Evolutionary conservation across 768 basidiomycete species (phyloP).

Genomic region (Boletellus ananiceps): DNA sequence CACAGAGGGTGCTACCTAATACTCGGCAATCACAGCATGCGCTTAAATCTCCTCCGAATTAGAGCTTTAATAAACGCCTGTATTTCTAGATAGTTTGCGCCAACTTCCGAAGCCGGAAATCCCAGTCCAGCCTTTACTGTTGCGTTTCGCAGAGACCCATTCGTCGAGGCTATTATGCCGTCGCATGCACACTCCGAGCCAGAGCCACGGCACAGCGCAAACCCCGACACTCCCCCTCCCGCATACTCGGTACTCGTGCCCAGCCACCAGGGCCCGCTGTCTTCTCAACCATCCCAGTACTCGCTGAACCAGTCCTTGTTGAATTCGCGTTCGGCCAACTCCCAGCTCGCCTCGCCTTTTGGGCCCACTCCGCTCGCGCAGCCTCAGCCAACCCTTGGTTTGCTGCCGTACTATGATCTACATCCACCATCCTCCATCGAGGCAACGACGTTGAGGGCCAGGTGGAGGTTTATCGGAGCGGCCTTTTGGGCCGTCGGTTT

Average conservation of each 20-base stretch:
- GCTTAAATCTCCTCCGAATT: no score
- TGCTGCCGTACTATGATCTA: slow-evolving; percentile 42
- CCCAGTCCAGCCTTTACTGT: background rate
- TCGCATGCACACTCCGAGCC: slow-evolving; percentile 9
- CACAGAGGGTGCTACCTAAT: no score
- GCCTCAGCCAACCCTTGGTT: slow-evolving; percentile 31
- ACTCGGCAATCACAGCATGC: no score
- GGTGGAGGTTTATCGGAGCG: slow-evolving; percentile 42
- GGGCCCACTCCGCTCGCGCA: slow-evolving; percentile 42
- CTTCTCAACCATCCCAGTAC: slow-evolving; percentile 11
- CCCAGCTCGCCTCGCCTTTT: slow-evolving; percentile 19
- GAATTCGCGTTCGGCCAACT: slow-evolving; percentile 9
- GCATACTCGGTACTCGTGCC: slow-evolving; percentile 23
- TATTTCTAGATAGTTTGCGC: background rate
- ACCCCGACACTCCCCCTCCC: slow-evolving; percentile 29
- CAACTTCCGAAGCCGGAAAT: background rate
- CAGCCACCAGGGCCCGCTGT: slow-evolving; percentile 11
- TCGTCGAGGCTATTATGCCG: slow-evolving; percentile 5
- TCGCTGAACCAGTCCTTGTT: slow-evolving; percentile 13
- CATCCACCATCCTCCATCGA: slow-evolving; percentile 36
- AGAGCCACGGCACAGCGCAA: slow-evolving; percentile 18
- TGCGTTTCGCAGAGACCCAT: no score
- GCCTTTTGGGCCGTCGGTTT: slow-evolving; percentile 37
- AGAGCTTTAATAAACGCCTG: no score
- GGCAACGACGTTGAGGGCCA: slow-evolving; percentile 37